Conservation (phyloP, 805 yeast species). For the Cyberlindnera meyerae region DNA sequence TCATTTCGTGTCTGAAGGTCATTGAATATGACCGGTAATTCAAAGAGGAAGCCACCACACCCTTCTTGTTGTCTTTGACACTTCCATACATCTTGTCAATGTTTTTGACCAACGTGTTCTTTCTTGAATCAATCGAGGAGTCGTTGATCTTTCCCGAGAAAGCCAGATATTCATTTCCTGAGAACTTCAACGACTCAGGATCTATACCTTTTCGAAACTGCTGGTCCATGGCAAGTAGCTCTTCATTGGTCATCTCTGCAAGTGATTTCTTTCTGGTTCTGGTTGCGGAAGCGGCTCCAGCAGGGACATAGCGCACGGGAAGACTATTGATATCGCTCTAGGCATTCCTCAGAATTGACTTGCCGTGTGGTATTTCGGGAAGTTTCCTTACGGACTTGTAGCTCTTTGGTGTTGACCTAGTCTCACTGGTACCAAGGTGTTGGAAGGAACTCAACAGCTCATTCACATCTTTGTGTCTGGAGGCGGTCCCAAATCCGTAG, state of each 20-base stretch:
- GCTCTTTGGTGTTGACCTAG: constrained; percentile 1
- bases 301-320: constrained; percentile 2
- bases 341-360: constrained; percentile 21
- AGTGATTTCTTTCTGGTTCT: constrained; percentile 20
- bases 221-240: constrained; percentile 22
- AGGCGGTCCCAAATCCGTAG: constrained; percentile 20
- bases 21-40: constrained; percentile 18
- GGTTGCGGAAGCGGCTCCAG: not conserved
- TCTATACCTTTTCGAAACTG: constrained; percentile 22
- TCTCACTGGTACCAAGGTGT: constrained; percentile 6
- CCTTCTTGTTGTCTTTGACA: constrained; percentile 10
- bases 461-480: constrained; percentile 14
- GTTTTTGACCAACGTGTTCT: constrained; percentile 12
- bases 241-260: constrained; percentile 25
- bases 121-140: constrained; percentile 2
- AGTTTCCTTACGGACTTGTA: constrained; percentile 19
- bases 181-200: constrained; percentile 20
- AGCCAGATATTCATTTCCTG: constrained; percentile 24
- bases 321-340: not conserved
- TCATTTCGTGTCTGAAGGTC: constrained; percentile 17
- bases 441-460: constrained; percentile 18
- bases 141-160: constrained; percentile 2
- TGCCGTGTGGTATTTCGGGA: constrained; percentile 22
- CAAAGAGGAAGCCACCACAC: constrained; percentile 8
- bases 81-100: constrained; percentile 20